Evolutionary conservation across 495 filamentous ascomycete genomes (phyloP), one percentile per base, ranked within the genome.

Genomic region (Cercophora scortea): DNA sequence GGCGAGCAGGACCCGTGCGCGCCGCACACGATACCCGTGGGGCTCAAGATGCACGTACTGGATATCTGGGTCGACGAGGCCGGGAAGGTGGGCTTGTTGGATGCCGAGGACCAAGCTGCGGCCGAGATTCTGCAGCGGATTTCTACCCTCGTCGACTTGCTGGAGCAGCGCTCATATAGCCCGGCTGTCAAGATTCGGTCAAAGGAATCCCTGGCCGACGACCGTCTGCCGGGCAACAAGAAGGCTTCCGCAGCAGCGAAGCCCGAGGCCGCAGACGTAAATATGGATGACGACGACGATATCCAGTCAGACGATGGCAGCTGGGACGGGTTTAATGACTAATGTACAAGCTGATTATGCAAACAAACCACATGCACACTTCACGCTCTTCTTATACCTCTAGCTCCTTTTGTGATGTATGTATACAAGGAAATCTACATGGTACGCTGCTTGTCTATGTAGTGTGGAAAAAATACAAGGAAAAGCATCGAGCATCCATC

Each of bases 11-110:
- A 48, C 4, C 68, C 56, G 40, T 46, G 62, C 32, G 77, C 74
- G 55, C 64, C 55, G 2, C 55, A 63, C 38, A 65, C 43, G 45
- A 65, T 90, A 6, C 85, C 90, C 1, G 86, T 91, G 60, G 93
- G 93, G 0, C 60, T 99, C 59, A 75, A 90, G 47, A 85, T 91
- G 63, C 93, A 99, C 68, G 75, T 96, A 17, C 62, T 92, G 53
- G 93, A 99, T 76, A 80, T 96, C 38, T 99, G 88, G 79, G 75
- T 95, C 36, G 89, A 95, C 66, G 89, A 93, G 72, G 66, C 86
- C 53, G 87, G 89, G 66, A 84, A 82, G 61, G 79, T 79, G 36
- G 74, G 83, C 45, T 66, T 82, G 56, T 70, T 84, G 53, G 69
- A 71, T 4, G 68, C 72, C 4, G 67, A 59, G 18, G 68, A 72